Evolutionary conservation across 1,284 basidiomycete genomes (phyloP), one percentile per base, ranked within the genome.

Genomic region (Trichosporon coremiiforme): DNA sequence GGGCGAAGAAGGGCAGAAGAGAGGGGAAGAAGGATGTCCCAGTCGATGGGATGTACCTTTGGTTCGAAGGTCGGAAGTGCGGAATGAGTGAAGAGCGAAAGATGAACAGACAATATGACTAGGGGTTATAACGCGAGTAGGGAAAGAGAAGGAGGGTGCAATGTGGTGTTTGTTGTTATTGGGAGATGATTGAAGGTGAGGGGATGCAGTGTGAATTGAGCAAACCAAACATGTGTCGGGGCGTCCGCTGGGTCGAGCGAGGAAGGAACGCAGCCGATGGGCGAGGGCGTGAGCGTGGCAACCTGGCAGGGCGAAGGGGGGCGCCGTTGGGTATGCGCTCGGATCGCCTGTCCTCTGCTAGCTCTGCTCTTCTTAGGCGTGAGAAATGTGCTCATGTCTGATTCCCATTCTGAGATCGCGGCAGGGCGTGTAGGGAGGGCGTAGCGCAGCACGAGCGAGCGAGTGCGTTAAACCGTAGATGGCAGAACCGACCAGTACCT

Each of bases 201-300:
- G 47, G 47, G n/a, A 17, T 53, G 45, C 38, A n/a, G 45, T 47
- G 47, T 53, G 47, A 53, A 53, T 53, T 53, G 47, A 53, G 47
- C 47, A 53, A 53, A 20, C 47, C 47, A 53, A 53, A 53, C 47
- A 53, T 53, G 3, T 53, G 20, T 22, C n/a, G 20, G 47, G 4
- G 47, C n/a, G n/a, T n/a, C n/a, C 1, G 9, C 47, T 22, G 47
- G 47, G 20, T 22, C 47, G 47, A 53, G 47, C n/a, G n/a, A n/a
- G n/a, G n/a, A 53, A 22, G 4, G 47, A 53, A 9, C 41, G 20
- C 17, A 20, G 45, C 5, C 45, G 45, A 47, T 47, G 45, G n/a
- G 45, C n/a, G n/a, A n/a, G n/a, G n/a, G n/a, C 17, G 45, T 47
- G 17, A 17, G 45, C 15, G n/a, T n/a, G n/a, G n/a, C n/a, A n/a